Conservation (phyloP, 176 grass and related monocot genomes). For the Hyparrhenia diplandra region DNA sequence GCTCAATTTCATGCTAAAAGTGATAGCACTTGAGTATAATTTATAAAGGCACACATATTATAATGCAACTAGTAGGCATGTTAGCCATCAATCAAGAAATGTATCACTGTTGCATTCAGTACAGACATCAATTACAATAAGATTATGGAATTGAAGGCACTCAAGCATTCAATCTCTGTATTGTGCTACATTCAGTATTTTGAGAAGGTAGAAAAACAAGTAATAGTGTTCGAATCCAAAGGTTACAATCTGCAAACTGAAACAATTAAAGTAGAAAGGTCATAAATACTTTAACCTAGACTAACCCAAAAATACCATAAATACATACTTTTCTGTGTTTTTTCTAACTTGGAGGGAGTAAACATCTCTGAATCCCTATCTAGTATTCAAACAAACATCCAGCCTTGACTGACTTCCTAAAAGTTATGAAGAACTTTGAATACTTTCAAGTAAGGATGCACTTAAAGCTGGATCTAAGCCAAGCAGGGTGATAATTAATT, state of each 20-base stretch:
- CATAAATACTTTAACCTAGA: not conserved
- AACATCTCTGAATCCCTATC: not conserved
- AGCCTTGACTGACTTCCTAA: not conserved
- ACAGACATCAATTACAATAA: not conserved
- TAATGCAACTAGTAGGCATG: not conserved
- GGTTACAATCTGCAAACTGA: not conserved
- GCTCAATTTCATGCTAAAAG: conserved; percentile 1
- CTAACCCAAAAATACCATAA: not conserved
- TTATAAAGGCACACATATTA: not conserved
- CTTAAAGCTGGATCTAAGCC: not conserved
- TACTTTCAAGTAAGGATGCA: not conserved
- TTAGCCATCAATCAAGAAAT: not conserved
- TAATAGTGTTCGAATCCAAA: not conserved
- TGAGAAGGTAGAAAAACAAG: not conserved
- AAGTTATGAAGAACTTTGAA: not conserved
- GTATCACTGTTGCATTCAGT: not conserved
- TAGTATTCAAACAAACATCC: not conserved
- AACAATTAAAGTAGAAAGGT: not conserved
- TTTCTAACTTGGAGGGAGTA: not conserved
- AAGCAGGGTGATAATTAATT: not conserved
- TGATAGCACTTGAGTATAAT: not conserved
- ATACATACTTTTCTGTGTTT: not conserved
- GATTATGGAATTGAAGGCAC: not conserved
- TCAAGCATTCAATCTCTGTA: not conserved
- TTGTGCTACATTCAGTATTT: not conserved